These are phyloP conservation scores for Harringtonia lauricola DNA, from an alignment of 2,329 filamentous ascomycete genomes.

Conservation along the genomic window DNA sequence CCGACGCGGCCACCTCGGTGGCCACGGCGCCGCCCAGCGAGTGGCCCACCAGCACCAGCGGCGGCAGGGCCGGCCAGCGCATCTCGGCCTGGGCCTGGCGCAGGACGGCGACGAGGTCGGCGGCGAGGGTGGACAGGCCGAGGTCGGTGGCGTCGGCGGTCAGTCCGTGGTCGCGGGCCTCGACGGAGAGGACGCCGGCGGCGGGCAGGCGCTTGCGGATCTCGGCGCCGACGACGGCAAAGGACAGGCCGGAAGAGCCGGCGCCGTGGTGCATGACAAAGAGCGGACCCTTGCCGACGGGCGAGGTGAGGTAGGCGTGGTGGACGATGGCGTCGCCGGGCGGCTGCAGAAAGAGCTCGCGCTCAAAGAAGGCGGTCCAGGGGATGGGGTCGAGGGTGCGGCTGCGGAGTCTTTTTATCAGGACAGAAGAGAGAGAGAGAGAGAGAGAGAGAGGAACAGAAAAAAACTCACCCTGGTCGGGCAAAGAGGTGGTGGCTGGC, in stretches of 20 bases:
- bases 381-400: constrained; percentile 54
- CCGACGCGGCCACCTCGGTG: constrained; percentile 65
- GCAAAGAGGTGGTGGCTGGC: constrained; percentile 63
- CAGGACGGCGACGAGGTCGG: constrained; percentile 63
- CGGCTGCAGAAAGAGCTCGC: constrained; percentile 65
- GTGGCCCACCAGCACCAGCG: constrained; percentile 77
- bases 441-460: background rate
- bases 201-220: constrained; percentile 66
- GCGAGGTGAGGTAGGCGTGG: constrained; percentile 83
- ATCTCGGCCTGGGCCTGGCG: constrained; percentile 54
- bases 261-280: constrained; percentile 94
- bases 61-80: constrained; percentile 63
- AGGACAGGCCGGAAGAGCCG: constrained; percentile 85
- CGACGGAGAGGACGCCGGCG: constrained; percentile 74
- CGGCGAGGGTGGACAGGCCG: constrained; percentile 58
- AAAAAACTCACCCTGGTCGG: constrained; percentile 47
- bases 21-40: constrained; percentile 87
- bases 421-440: background rate
- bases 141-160: constrained; percentile 49
- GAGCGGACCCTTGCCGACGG: constrained; percentile 62
- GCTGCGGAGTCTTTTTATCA: constrained; percentile 33
- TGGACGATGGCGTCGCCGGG: constrained; percentile 44
- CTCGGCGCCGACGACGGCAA: constrained; percentile 69
- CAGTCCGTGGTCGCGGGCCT: constrained; percentile 78
- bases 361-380: constrained; percentile 87